These are phyloP conservation scores for Eucalyptus grandis DNA, from an alignment of 345 rosid species.

Conservation along the genomic window DNA sequence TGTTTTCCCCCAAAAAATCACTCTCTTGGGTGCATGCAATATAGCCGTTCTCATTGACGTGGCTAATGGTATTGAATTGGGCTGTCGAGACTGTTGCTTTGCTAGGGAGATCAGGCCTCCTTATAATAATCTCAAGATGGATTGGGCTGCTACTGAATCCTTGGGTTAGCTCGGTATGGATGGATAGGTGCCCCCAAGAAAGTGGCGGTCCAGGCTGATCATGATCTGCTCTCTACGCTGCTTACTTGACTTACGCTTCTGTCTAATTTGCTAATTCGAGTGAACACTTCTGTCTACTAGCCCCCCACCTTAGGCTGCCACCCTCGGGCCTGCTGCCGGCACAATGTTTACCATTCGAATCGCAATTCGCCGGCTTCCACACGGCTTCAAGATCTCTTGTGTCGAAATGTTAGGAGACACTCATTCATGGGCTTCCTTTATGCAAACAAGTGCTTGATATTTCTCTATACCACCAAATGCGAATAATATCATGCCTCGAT, in stretches of 20 bases:
- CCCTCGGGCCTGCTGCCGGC: background rate
- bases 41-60: background rate
- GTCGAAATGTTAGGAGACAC: background rate
- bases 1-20: background rate
- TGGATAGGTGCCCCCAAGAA: no score
- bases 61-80: background rate
- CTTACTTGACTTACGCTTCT: background rate
- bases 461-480: background rate
- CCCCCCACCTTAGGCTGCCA: background rate
- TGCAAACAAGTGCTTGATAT: rapidly evolving
- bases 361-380: rapidly evolving
- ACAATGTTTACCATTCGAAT: background rate
- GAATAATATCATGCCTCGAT: background rate
- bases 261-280: background rate
- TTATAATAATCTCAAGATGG: background rate
- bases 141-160: background rate
- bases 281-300: no score
- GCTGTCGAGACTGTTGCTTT: background rate
- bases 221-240: background rate
- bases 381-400: background rate
- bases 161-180: background rate
- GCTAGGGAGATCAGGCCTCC: background rate
- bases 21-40: background rate
- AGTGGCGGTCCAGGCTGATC: background rate
- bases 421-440: background rate